These are phyloP conservation scores for Thraustochytrium aureum DNA, from an alignment of 352 stramenopile genomes.

Conservation along the genomic window DNA sequence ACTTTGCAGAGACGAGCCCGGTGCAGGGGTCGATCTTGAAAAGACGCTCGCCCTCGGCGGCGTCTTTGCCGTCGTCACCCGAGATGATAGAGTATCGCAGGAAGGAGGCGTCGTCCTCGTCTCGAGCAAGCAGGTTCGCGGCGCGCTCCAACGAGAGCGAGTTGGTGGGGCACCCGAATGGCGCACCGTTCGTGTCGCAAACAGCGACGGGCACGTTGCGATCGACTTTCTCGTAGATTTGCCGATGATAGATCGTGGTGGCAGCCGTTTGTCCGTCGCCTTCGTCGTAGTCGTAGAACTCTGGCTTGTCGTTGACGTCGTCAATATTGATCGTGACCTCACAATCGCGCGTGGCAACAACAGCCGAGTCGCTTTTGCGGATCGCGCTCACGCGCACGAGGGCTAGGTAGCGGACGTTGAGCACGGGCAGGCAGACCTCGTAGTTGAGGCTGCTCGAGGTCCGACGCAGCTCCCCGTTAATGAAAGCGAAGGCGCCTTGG, in stretches of 20 bases:
- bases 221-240: constrained; percentile 31
- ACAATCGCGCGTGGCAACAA: constrained; percentile 11
- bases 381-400: not conserved
- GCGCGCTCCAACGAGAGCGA: not conserved
- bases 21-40: constrained; percentile 54
- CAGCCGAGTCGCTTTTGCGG: not conserved
- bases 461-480: not conserved
- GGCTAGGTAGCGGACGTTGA: constrained; percentile 26
- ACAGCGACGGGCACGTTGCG: constrained; percentile 42
- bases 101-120: constrained; percentile 42
- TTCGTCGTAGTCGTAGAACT: constrained; percentile 20
- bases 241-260: constrained; percentile 32
- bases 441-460: constrained; percentile 39
- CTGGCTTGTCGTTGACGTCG: constrained; percentile 33
- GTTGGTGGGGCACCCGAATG: constrained; percentile 3
- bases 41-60: not conserved
- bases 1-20: constrained; percentile 20
- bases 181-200: constrained; percentile 23
- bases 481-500: constrained; percentile 18
- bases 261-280: not conserved
- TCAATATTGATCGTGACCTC: not conserved
- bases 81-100: constrained; percentile 32
- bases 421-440: constrained; percentile 26
- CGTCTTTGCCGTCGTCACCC: not conserved
- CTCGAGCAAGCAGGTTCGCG: not conserved